These are phyloP conservation scores for Prunus salicina DNA, from an alignment of 306 rosid genomes.

Conservation along the genomic window DNA sequence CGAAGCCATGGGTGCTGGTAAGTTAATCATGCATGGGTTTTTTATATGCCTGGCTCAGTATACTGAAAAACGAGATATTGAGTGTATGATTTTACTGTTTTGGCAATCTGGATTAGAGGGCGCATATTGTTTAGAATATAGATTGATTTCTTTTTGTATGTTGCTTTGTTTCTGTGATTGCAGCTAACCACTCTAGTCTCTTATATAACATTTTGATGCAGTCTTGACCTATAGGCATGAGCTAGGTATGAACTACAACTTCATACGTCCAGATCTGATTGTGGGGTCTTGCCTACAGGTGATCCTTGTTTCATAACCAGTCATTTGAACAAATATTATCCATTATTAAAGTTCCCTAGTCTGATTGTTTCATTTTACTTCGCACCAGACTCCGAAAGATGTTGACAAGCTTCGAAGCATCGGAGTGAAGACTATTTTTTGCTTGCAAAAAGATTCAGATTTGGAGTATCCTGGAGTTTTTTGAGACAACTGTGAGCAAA, in stretches of 20 bases:
- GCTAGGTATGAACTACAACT: constrained; percentile 84
- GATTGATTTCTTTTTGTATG: neutral
- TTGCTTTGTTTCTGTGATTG: constrained; percentile 9
- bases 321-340: constrained; percentile 6
- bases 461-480: constrained; percentile 73
- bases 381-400: constrained; percentile 71
- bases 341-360: constrained; percentile 7
- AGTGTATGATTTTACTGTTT: neutral
- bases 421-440: constrained; percentile 94
- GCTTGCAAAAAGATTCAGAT: constrained; percentile 87
- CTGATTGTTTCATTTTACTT: constrained; percentile 21
- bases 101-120: neutral
- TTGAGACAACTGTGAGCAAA: neutral
- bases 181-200: constrained; percentile 4
- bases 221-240: constrained; percentile 96
- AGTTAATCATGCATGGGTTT: constrained; percentile 21
- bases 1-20: constrained; percentile 98
- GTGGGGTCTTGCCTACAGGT: constrained; percentile 99
- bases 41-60: neutral
- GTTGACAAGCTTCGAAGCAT: constrained; percentile 79
- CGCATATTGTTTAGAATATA: neutral
- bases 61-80: neutral
- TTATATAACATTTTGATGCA: constrained; percentile 40
- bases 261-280: constrained; percentile 83
- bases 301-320: constrained; percentile 18